Base-by-base conservation (phyloP, 2,329 filamentous ascomycete species). In the Dichotomopilus funicola region DNA sequence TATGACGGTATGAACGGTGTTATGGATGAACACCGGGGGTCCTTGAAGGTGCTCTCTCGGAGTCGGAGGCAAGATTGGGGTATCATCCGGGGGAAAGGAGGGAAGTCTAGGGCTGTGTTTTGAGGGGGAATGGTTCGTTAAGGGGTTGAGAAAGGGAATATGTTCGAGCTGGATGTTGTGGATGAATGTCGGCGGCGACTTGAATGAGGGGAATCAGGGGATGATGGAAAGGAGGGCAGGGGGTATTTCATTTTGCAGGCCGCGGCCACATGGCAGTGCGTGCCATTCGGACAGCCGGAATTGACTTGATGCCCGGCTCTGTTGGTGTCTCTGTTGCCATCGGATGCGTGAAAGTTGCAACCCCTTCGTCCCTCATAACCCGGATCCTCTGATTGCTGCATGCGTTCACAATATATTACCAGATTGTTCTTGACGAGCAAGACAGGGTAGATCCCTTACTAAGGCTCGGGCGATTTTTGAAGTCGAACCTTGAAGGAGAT, bases 301-400 rank as follows among this genome's bases (percentile, higher is more conserved):
- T 54, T 34, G 36, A 53, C 13, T 48, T 48, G 45, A n/a, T 54
- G 33, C 13, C 19, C 40, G 45, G 52, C 33, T 44, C 36, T 27
- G 6, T 10, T 49, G 6, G 10, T 6, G 13, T 49, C 13, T 19
- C 33, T 54, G 52, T 54, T 49, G 38, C 34, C n/a, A 48, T 45
- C 5, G 5, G 27, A 6, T 34, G 12, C 8, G 19, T 42, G 44
- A 33, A 53, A 47, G 51, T 52, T 52, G 50, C 42, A 38, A 52
- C 19, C 19, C 19, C 3, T 27, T 27, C 19, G 19, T 27, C 19
- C 19, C 19, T 27, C 19, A 27, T 27, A 27, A 27, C 19, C 19
- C 19, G 19, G 19, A 27, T 27, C 19, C 19, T 27, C 19, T 3
- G 19, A 27, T 27, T 27, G 19, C 19, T 27, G 19, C 3, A 27